Conservation (phyloP, 2,329 filamentous ascomycete genomes). For the Clonostachys solani region DNA sequence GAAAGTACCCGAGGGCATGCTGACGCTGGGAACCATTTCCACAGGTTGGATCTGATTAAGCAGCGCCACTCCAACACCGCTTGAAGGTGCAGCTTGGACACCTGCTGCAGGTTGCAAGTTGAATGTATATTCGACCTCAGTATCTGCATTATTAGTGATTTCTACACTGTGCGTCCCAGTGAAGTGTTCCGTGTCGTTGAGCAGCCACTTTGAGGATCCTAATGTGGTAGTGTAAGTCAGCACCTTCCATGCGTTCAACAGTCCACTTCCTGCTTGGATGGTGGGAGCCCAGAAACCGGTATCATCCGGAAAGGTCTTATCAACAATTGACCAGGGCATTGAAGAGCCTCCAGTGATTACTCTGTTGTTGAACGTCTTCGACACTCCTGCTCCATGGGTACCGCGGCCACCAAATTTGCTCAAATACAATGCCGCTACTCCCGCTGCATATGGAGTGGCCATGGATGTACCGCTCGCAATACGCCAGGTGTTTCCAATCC, state of each 20-base stretch:
- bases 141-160: constrained; percentile 30
- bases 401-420: constrained; percentile 13
- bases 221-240: constrained; percentile 31
- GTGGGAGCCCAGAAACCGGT: constrained; percentile 26
- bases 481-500: constrained; percentile 16
- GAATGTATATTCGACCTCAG: constrained; percentile 26
- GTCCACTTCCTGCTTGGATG: constrained; percentile 30
- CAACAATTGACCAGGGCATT: constrained; percentile 4
- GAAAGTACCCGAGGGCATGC: constrained; percentile 8
- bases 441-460: constrained; percentile 38
- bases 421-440: constrained; percentile 17
- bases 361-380: constrained; percentile 8
- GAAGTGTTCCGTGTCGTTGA: constrained; percentile 39
- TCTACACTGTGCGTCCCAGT: constrained; percentile 8
- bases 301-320: constrained; percentile 8
- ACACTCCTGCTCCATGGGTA: constrained; percentile 6
- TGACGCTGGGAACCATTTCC: constrained; percentile 3
- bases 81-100: constrained; percentile 24
- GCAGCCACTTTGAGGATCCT: constrained; percentile 28
- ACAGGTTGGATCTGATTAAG: constrained; percentile 23
- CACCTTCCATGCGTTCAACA: constrained; percentile 39
- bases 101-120: constrained; percentile 23
- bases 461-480: constrained; percentile 38
- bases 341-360: constrained; percentile 24
- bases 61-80: constrained; percentile 13